Evolutionary conservation across 768 basidiomycete genomes (phyloP).

Genomic region (Daedalea quercina): DNA sequence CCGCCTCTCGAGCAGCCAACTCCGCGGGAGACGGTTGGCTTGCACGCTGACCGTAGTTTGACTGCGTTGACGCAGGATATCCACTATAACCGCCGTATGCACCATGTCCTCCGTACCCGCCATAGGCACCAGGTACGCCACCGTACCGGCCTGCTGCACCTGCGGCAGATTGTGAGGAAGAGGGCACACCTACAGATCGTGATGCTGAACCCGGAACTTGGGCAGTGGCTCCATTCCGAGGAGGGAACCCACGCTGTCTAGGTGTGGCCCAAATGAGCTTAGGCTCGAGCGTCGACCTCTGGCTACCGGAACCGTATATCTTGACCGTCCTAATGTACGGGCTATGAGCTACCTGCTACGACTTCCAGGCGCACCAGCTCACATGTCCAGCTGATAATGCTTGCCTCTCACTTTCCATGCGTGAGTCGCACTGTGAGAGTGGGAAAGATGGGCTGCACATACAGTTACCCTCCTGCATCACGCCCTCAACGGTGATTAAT

Average conservation of each 20-base stretch:
- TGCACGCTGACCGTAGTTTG: neutral
- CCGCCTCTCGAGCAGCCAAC: conserved; percentile 29
- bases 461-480: conserved; percentile 66
- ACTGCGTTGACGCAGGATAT: neutral
- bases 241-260: conserved; percentile 48
- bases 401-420: conserved; percentile 23
- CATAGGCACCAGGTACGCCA: neutral
- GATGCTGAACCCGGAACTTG: conserved; percentile 10
- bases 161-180: neutral
- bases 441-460: conserved; percentile 2
- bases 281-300: conserved; percentile 55
- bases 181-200: neutral
- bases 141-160: neutral
- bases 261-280: conserved; percentile 72
- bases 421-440: conserved; percentile 3
- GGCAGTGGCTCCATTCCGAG: neutral
- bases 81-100: neutral
- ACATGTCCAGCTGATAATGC: conserved; percentile 59
- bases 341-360: neutral
- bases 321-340: conserved; percentile 45
- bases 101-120: too few species aligned
- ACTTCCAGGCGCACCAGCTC: conserved; percentile 14
- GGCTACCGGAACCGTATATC: conserved; percentile 64
- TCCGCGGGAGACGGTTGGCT: conserved; percentile 17
- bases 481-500: conserved; percentile 66